Evolutionary conservation across 352 stramenopile species (phyloP), one percentile per base, ranked within the genome.

Genomic region (Thraustotheca clavata): DNA sequence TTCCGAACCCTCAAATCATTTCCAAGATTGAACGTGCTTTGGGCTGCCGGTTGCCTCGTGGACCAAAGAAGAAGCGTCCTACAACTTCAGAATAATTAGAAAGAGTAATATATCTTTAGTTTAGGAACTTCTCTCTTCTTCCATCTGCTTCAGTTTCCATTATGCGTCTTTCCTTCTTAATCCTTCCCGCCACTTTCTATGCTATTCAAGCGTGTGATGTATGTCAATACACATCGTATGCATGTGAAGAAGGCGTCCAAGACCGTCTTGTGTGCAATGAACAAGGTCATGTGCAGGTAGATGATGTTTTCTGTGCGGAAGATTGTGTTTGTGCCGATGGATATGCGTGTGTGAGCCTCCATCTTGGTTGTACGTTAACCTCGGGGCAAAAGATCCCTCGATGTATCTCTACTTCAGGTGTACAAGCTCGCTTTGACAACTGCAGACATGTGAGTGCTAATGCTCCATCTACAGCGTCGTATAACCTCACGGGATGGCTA

Each of bases 1-100:
- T 99, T 72, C 96, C 96, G 6, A 99, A 99, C 76, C 88, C 87
- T 33, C 82, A 97, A 73, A 97, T 99, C 75, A 98, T 99, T 67
- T 79, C 72, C 20, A 99, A 99, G 77, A 79, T 99, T 48, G 96
- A 99, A 70, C 87, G 91, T 49, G 88, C 94, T 62, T 80, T 99
- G 47, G 95, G 91, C 33, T 75, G 78, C 54, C 87, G 91, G 69
- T 77, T 97, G 2, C 88, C 88, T 12, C 86, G 88, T 39, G 80
- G 75, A 34, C 49, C 73, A 48, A 85, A 69, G 59, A 74, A 83
- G 74, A 91, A 91, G 79, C 38, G 41, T 16, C 57, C 57, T 16
- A 54, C 57, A 22, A 40, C 57, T 33, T 54, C 57, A 22, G 57
- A 65, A 29, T 65, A 54, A 65, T 46, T 36, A n/a, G 57, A 35